Base-by-base conservation (phyloP, 1,139 yeast genomes). In the Scheffersomyces quercinus region DNA sequence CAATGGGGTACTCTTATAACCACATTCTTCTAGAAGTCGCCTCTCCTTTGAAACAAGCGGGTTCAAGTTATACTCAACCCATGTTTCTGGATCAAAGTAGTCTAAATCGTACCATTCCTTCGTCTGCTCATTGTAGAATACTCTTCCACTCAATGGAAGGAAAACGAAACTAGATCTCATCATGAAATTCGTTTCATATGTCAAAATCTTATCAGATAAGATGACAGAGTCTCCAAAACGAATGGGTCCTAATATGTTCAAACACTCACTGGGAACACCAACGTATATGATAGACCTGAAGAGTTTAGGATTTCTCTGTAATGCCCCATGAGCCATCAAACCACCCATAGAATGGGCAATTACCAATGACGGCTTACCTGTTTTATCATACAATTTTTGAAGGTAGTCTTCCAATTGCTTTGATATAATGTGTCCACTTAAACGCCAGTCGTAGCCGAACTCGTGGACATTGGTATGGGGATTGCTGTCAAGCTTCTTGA, bases 331-430 rank as follows among this genome's bases (percentile, higher is more conserved):
- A 0, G 96, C 82, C 15, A 90, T 76, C 16, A 90, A 59, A 0
- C 97, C 97, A 40, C 97, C 97, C 97, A 90, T 89, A 0, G 96
- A 88, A 62, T 90, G 97, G 0, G 95, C 95, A 44, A 90, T 81
- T 0, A 90, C 82, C 26, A 84, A 66, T 0, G 84, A 75, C 3
- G 87, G 88, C 49, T 78, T 77, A 7, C 78, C 73, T 0, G 77
- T 71, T 29, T 59, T 46, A 8, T 60, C 50, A 49, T 73, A 67
- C 16, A 82, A 64, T 5, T 68, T 53, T 37, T 65, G 59, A 24
- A 90, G 62, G 47, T 74, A 77, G 24, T 73, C 62, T 37, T 65
- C 66, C 10, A 89, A 65, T 50, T 82, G 75, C 7, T 65, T 59
- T 5, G 88, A 69, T 20, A 76, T 66, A 6, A 60, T 43, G 33